Evolutionary conservation across 202 grass and related monocot species (phyloP).

Genomic region (Setaria viridis): DNA sequence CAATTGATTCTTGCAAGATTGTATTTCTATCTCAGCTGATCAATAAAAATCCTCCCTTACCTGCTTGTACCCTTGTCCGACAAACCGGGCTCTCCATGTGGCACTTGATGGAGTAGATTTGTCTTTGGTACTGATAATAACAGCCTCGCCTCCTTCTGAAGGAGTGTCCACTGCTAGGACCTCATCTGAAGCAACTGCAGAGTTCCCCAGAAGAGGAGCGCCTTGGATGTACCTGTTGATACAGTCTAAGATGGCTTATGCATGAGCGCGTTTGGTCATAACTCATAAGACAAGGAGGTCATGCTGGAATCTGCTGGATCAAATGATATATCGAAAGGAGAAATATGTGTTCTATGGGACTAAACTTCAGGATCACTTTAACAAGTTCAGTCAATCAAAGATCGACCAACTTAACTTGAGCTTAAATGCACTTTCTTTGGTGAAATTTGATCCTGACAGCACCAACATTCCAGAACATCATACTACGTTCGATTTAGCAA

Average conservation of each 20-base stretch:
- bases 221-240: constrained; percentile 79
- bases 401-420: background rate
- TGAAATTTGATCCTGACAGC: background rate
- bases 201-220: constrained; percentile 58
- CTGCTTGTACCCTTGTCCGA: constrained; percentile 96
- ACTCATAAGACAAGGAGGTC: background rate
- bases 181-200: constrained; percentile 46
- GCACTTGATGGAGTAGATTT: constrained; percentile 23
- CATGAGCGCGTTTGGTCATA: background rate
- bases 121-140: constrained; percentile 25
- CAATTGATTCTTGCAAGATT: background rate
- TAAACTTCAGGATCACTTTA: background rate
- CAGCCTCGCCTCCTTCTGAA: constrained; percentile 47
- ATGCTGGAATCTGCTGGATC: background rate
- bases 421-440: background rate
- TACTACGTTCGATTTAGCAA: background rate
- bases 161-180: constrained; percentile 38
- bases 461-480: background rate
- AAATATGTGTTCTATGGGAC: background rate
- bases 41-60: constrained; percentile 35
- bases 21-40: background rate
- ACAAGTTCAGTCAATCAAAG: background rate
- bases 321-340: background rate
- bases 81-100: constrained; percentile 65
- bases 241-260: constrained; percentile 17